phyloP scores from a whole-genome alignment of 352 stramenopile species.

The Globisporangium barbulae region DNA sequence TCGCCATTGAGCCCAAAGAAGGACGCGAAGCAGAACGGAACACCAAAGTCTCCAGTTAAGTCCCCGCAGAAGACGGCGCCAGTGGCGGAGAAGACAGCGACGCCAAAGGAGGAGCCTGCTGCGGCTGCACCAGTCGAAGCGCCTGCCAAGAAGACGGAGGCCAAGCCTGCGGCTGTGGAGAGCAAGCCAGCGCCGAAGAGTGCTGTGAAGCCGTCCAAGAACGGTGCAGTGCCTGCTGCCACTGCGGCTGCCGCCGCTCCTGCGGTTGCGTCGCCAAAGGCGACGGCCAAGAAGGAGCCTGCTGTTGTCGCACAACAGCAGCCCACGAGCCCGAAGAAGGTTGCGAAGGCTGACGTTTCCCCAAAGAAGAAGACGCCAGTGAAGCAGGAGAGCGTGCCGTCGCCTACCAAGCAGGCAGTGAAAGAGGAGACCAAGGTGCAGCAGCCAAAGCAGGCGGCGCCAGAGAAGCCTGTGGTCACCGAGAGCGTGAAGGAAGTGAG shows the following conservation, averaged over 20 bases:
- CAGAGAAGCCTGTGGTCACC: slow-evolving; percentile 7
- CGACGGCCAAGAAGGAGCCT: slow-evolving; percentile 11
- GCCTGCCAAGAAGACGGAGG: slow-evolving; percentile 11
- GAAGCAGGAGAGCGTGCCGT: slow-evolving; percentile 6
- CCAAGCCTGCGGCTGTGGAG: slow-evolving; percentile 10
- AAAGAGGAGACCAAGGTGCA: slow-evolving; percentile 8
- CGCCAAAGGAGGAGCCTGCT: slow-evolving; percentile 7
- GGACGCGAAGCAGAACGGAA: slow-evolving; percentile 18
- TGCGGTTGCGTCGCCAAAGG: slow-evolving; percentile 7
- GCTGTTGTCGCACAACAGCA: not conserved
- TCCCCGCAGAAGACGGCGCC: slow-evolving; percentile 24
- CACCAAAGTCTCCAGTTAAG: slow-evolving; percentile 12
- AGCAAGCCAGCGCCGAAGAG: slow-evolving; percentile 14
- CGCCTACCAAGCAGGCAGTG: slow-evolving; percentile 7
- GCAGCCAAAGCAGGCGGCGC: not conserved
- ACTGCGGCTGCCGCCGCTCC: not conserved
- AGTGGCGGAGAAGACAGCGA: not conserved
- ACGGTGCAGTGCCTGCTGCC: not conserved
- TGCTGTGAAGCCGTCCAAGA: slow-evolving; percentile 16
- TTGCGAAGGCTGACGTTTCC: slow-evolving; percentile 8
- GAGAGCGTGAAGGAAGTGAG: slow-evolving; percentile 27
- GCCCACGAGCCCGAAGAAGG: slow-evolving; percentile 12
- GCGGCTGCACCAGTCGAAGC: not conserved
- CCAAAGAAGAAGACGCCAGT: slow-evolving; percentile 6
- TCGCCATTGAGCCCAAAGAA: slow-evolving; percentile 16